Base-by-base conservation (phyloP, 257 asterid species). In the Ilex asprella region DNA sequence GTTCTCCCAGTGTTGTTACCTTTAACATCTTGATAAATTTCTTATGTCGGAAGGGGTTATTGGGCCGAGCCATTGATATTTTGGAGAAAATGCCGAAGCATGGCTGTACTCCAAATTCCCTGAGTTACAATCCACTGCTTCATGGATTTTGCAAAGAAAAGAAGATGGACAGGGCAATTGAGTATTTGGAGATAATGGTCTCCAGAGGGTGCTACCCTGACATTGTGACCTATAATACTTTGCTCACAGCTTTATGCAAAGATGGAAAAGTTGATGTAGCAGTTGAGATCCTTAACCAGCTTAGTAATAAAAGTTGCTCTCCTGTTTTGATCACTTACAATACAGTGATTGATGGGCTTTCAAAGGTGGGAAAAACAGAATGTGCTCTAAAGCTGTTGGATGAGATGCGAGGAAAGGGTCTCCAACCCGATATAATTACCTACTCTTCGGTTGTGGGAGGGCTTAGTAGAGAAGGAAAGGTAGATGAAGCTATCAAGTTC, bases 81-180 rank as follows among this genome's bases (percentile, higher is more conserved):
- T 64, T 90, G 41, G 96, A 87, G 64, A 87, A 74, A 74, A 90
- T 90, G 97, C 86, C 88, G 39, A 76, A 74, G 49, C 79, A 87
- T 39, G 96, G 96, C 16, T 87, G 95, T 60, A 83, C 77, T 0
- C 95, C 97, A 1, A 83, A 90, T 66, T 85, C 96, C 6, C 60
- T 90, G 76, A 90, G 97, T 67, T 90, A 90, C 68, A 90, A 90
- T 55, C 95, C 96, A 1, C 57, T 90, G 73, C 87, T 90, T 68
- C 93, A 90, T 64, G 90, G 83, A n/a, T 82, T 90, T 62, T 90
- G 97, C 84, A 85, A 85, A 68, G 96, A 83, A 56, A 90, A 85
- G 72, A 87, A 85, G 72, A 85, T 87, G 93, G 95, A 87, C 59
- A 65, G 86, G 67, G 97, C 96, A 0, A 87, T 90, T 16, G 87